Percentiles rank a stretch among this genome's conserved stretches.
Evolutionary conservation across 257 asterid genomes (phyloP).

Genomic region (Penstemon newberryi): DNA sequence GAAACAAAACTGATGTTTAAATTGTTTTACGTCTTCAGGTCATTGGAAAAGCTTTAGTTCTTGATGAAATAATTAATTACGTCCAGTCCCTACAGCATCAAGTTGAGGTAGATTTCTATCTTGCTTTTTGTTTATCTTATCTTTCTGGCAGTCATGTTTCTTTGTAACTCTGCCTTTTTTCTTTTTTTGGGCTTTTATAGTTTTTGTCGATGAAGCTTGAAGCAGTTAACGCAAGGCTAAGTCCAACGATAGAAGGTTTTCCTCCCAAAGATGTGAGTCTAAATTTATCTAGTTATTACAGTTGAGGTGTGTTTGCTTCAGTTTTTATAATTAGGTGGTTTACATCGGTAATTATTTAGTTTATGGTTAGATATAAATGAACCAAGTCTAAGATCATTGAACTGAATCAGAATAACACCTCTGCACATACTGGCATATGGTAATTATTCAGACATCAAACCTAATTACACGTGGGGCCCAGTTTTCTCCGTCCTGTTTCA

Average conservation of each 20-base stretch:
- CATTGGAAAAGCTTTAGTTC: conserved; percentile 88
- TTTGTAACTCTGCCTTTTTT: conserved; percentile 18
- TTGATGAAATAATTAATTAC: conserved; percentile 89
- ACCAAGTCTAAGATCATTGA: neutral
- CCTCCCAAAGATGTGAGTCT: conserved; percentile 75
- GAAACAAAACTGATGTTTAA: neutral
- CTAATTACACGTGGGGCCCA: conserved; percentile 12
- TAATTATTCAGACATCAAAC: conserved; percentile 5
- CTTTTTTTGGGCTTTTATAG: conserved; percentile 38
- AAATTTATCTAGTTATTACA: neutral
- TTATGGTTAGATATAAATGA: neutral
- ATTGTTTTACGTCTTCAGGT: conserved; percentile 43
- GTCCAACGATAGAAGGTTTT: conserved; percentile 55
- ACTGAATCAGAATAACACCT: neutral
- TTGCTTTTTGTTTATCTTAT: conserved; percentile 8
- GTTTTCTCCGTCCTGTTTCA: neutral
- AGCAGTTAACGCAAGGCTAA: conserved; percentile 76
- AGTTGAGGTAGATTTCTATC: conserved; percentile 65
- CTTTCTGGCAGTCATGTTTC: neutral
- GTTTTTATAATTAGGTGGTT: neutral
- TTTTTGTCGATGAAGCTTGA: conserved; percentile 98
- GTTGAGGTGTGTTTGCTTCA: too few species aligned
- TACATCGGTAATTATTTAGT: too few species aligned
- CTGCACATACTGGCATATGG: conserved; percentile 2
- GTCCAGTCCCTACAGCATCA: conserved; percentile 86